Base-by-base conservation (phyloP, 345 rosid species). In the Dovyalis caffra region DNA sequence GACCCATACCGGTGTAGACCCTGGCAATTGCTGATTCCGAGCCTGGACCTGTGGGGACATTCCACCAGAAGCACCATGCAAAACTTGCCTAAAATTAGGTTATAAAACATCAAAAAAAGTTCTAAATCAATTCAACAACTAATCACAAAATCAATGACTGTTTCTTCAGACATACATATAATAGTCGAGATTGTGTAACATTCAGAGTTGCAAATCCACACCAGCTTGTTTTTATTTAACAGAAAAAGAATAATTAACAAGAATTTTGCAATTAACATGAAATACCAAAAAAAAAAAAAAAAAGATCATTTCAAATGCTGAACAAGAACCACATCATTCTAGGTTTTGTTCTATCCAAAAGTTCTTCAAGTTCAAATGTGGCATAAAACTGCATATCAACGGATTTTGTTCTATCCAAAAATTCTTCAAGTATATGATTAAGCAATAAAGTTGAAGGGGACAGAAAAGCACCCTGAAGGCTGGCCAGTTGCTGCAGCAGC, bases 31-130 rank as follows among this genome's bases (percentile, higher is more conserved):
- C 84, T 90, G 98, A 85, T 82, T 88, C 74, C 97, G 86, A 74
- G 90, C 68, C 84, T 91, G 98, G 78, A 95, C 90, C 82, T 95
- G 98, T 51, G 96, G 90, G 74, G 97, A 88, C 92, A 91, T 91
- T 76, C 85, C 93, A 74, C 94, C 96, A 67, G 91, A 84, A 34
- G 90, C 69, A 71, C 93, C 90, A 85, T 93, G 99, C 84, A 95
- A 83, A 68, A 90, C 97, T 89, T 95, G 99, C 92, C 99, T 93
- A 84, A 85, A 80, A 81, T 78, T 80, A 74, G 72, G 57, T 56
- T 72, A 26, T 49, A 71, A 12, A 68, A 66, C 61, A 23, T 53
- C 25, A 12, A 70, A 49, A 29, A 58, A 6, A 23, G 38, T 74
- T 72, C 32, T 58, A 34, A 14, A 31, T 12, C 15, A 26, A 53